Percentiles rank a stretch among this genome's conserved stretches.
Conservation (phyloP, 2,329 filamentous ascomycete species). For the Septoria petroselini region DNA sequence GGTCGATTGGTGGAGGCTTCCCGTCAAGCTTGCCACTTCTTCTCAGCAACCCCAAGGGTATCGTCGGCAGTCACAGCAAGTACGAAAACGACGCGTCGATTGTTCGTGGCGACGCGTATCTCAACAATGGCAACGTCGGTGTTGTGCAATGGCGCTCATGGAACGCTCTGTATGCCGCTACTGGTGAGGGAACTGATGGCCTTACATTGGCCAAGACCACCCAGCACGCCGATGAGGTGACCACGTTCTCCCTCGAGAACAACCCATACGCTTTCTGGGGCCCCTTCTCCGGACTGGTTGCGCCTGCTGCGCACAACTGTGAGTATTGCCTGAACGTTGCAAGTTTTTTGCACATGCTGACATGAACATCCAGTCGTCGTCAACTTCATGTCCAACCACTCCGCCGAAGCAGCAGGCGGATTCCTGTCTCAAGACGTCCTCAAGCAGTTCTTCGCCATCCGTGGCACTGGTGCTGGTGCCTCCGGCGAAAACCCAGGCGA, state of each 20-base stretch:
- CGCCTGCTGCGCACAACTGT: conserved; percentile 24
- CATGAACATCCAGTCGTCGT: conserved; percentile 27
- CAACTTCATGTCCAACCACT: conserved; percentile 34
- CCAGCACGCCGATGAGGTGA: conserved; percentile 14
- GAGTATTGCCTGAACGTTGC: conserved; percentile 23
- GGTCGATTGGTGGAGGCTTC: conserved; percentile 33
- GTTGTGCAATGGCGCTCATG: conserved; percentile 20
- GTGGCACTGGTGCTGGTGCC: conserved; percentile 20
- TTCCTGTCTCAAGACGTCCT: conserved; percentile 27
- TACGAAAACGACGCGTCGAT: conserved; percentile 38
- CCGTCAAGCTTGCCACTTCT: conserved; percentile 16
- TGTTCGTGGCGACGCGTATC: conserved; percentile 30
- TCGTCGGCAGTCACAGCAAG: conserved; percentile 36
- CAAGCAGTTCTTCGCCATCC: conserved; percentile 31
- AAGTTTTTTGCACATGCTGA: neutral
- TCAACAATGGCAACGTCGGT: conserved; percentile 29
- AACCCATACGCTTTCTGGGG: conserved; percentile 37
- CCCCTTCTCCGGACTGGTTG: conserved; percentile 29
- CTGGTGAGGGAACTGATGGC: conserved; percentile 2
- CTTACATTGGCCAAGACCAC: conserved; percentile 28
- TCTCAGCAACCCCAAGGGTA: conserved; percentile 28
- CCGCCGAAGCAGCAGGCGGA: conserved; percentile 25
- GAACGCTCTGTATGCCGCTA: conserved; percentile 27
- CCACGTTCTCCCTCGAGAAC: conserved; percentile 29
- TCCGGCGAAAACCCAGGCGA: conserved; percentile 26